Base-by-base conservation (phyloP, 73 alveolate genomes). In the Stentor coeruleus region DNA sequence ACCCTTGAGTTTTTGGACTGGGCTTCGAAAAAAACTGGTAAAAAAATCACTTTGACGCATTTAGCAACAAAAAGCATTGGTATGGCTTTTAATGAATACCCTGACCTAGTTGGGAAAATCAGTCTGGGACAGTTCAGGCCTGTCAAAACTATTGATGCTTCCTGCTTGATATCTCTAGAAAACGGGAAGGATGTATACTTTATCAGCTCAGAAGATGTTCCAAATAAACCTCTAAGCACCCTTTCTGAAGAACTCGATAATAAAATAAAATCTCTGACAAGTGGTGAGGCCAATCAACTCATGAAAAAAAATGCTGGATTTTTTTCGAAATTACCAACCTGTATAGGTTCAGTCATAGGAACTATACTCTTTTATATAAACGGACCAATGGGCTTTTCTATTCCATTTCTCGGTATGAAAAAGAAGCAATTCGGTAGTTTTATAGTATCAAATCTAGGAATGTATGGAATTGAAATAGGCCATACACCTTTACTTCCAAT, bases 41-140 rank as follows among this genome's bases (percentile, higher is more conserved):
- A 66, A 66, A 66, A 66, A 26, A 31, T 66, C 39, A 66, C 79
- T 33, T 20, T 66, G 79, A 66, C 79, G n/a, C 79, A 66, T 1
- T 40, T 66, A 11, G 79, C 33, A 1, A 28, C n/a, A 20, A 66
- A 31, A 33, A 11, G 49, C 20, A 31, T 66, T 31, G 79, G 79
- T 28, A 31, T 11, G 14, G 79, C 39, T 20, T 20, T 66, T 14
- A 66, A 66, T 37, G 2, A 66, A 14, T 66, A 28, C 39, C 79
- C 79, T 26, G 79, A 66, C n/a, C 42, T 66, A 26, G 33, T 28
- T 66, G 79, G 79, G 37, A 66, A 66, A 33, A 20, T 66, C n/a
- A 33, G 20, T 20, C 33, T 66, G n/a, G 79, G 79, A 66, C n/a
- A 66, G n/a, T 66, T 26, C 33, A 31, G n/a, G 49, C 36, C 36